Evolutionary conservation across 192 early-diverging fungal species (phyloP).

Genomic region (Entophlyctis helioformis): DNA sequence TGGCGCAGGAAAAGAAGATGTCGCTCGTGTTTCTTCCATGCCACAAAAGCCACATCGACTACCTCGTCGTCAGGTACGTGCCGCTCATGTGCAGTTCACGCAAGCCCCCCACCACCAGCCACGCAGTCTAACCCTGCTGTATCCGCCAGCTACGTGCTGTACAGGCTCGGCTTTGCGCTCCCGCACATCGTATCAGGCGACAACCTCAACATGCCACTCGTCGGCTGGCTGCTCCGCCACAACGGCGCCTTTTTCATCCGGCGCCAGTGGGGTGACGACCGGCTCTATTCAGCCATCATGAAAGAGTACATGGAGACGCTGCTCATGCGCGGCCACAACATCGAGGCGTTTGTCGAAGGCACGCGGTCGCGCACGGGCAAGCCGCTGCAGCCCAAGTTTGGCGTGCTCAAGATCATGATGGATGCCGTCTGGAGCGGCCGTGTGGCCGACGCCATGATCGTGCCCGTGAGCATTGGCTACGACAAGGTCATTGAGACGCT

Average conservation of each 20-base stretch:
- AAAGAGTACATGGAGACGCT: slow-evolving; percentile 62
- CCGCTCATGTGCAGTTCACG: too few species aligned
- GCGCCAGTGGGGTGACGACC: slow-evolving; percentile 64
- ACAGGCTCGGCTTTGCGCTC: slow-evolving; percentile 60
- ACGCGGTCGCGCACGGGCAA: slow-evolving; percentile 73
- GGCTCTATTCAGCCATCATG: slow-evolving; percentile 58
- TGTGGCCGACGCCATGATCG: slow-evolving; percentile 56
- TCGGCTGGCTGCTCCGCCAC: slow-evolving; percentile 52
- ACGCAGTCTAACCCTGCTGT: too few species aligned
- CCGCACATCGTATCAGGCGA: slow-evolving; percentile 80
- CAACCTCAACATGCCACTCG: slow-evolving; percentile 67
- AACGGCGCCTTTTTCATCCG: slow-evolving; percentile 73
- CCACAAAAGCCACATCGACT: slow-evolving; percentile 82
- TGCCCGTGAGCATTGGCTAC: slow-evolving; percentile 74
- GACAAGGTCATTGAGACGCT: slow-evolving; percentile 76
- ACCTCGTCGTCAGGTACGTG: slow-evolving; percentile 65
- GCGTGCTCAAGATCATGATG: slow-evolving; percentile 70
- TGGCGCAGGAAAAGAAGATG: slow-evolving; percentile 35
- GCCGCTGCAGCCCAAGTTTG: slow-evolving; percentile 65
- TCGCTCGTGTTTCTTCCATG: slow-evolving; percentile 70
- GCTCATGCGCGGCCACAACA: slow-evolving; percentile 59
- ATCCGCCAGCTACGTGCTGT: slow-evolving; percentile 43
- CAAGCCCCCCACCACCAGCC: too few species aligned
- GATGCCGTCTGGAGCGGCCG: slow-evolving; percentile 53
- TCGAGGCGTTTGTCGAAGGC: slow-evolving; percentile 77